These are phyloP conservation scores for Arctium lappa DNA, from an alignment of 129 eudicot genomes.

Conservation along the genomic window DNA sequence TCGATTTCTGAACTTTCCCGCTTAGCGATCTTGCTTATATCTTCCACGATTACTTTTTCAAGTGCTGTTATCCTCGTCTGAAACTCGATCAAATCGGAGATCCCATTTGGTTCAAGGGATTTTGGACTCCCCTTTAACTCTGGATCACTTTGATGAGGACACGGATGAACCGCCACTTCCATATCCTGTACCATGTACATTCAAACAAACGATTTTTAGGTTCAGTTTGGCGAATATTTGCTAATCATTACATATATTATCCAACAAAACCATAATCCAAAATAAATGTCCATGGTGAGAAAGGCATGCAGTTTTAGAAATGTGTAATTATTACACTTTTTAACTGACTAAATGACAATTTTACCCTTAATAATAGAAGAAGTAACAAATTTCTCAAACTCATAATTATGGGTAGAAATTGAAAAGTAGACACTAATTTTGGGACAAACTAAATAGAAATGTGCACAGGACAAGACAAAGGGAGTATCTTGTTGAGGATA, in stretches of 20 bases:
- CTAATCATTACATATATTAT: no score
- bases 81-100: slow-evolving; percentile 54
- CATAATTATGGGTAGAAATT: no score
- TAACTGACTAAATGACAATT: background rate
- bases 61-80: slow-evolving; percentile 60
- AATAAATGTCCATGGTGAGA: background rate
- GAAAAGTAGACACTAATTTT: background rate
- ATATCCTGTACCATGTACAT: slow-evolving; percentile 35
- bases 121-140: slow-evolving; percentile 23
- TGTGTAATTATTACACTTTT: background rate
- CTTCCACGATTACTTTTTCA: slow-evolving; percentile 55
- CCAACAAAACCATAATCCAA: background rate
- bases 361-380: background rate
- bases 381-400: no score
- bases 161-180: slow-evolving; percentile 32
- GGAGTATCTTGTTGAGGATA: background rate
- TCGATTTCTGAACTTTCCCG: slow-evolving; percentile 27
- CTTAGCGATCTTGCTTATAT: slow-evolving; percentile 32
- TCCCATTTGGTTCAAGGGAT: slow-evolving; percentile 26
- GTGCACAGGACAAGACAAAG: no score
- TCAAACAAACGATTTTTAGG: background rate
- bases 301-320: background rate
- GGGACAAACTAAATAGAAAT: no score
- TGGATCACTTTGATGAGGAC: slow-evolving; percentile 10
- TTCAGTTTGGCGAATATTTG: background rate